Conservation (phyloP, 371 early-diverging fungal genomes). For the Circinella minor region DNA sequence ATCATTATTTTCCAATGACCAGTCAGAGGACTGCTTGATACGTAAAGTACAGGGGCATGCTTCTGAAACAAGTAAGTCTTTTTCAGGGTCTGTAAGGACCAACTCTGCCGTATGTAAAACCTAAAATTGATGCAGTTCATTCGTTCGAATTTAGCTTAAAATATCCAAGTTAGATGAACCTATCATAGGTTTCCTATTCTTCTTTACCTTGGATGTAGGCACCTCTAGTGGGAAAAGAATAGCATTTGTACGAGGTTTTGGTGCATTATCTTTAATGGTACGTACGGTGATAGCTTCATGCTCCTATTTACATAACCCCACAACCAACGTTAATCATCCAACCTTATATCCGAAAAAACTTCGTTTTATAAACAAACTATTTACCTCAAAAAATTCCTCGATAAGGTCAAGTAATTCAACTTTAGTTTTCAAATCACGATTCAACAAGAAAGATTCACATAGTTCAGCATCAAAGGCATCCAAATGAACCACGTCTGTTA, state of each 20-base stretch:
- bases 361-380: neutral
- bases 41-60: conserved; percentile 58
- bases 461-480: conserved; percentile 61
- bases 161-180: too few species aligned
- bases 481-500: conserved; percentile 64
- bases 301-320: conserved; percentile 18
- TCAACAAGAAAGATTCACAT: conserved; percentile 59
- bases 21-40: conserved; percentile 65
- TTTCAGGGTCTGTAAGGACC: conserved; percentile 36
- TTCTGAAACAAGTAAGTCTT: conserved; percentile 59
- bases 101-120: conserved; percentile 66
- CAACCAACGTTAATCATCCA: too few species aligned
- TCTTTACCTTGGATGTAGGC: conserved; percentile 48
- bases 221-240: conserved; percentile 63
- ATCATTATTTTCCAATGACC: conserved; percentile 36
- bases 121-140: conserved; percentile 19
- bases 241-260: conserved; percentile 25
- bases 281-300: conserved; percentile 46
- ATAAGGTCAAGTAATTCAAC: conserved; percentile 53
- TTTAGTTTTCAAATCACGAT: conserved; percentile 60
- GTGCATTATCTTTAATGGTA: conserved; percentile 35
- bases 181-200: neutral
- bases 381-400: conserved; percentile 57
- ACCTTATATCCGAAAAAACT: too few species aligned
- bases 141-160: too few species aligned